Evolutionary conservation across 2,329 filamentous ascomycete genomes (phyloP).

Genomic region (Xylariales sp.): DNA sequence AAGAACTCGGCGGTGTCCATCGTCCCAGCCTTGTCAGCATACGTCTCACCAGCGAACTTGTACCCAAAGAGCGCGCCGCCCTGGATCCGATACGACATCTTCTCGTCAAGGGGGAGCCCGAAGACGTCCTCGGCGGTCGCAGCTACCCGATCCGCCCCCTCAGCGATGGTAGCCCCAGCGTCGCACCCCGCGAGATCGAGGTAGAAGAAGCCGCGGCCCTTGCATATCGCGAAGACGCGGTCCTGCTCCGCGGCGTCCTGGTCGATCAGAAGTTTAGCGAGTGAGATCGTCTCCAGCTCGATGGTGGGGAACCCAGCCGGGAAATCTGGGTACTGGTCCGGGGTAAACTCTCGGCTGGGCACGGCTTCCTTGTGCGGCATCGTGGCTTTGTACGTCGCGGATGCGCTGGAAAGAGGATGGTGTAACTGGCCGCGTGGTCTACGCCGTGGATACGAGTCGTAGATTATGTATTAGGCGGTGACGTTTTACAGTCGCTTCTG

Average conservation of each 20-base stretch:
- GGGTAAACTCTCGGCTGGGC: constrained; percentile 43
- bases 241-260: constrained; percentile 40
- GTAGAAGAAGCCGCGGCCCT: constrained; percentile 51
- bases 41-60: constrained; percentile 48
- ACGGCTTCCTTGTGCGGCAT: constrained; percentile 45
- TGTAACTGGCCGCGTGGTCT: neutral
- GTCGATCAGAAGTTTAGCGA: constrained; percentile 42
- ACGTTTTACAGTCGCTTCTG: neutral
- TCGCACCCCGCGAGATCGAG: constrained; percentile 43
- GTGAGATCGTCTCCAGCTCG: constrained; percentile 47
- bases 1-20: constrained; percentile 52
- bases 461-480: neutral
- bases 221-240: constrained; percentile 46
- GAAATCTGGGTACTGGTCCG: constrained; percentile 45
- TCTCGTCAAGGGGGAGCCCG: constrained; percentile 46
- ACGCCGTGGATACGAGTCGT: neutral
- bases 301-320: constrained; percentile 45
- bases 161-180: constrained; percentile 41
- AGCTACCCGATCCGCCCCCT: constrained; percentile 42
- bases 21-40: constrained; percentile 45
- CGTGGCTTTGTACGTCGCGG: constrained; percentile 1
- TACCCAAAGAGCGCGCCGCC: constrained; percentile 49
- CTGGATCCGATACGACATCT: constrained; percentile 43
- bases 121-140: constrained; percentile 45
- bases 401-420: neutral